phyloP scores from a whole-genome alignment of 2,329 filamentous ascomycete species.

The Ambrosiella xylebori region DNA sequence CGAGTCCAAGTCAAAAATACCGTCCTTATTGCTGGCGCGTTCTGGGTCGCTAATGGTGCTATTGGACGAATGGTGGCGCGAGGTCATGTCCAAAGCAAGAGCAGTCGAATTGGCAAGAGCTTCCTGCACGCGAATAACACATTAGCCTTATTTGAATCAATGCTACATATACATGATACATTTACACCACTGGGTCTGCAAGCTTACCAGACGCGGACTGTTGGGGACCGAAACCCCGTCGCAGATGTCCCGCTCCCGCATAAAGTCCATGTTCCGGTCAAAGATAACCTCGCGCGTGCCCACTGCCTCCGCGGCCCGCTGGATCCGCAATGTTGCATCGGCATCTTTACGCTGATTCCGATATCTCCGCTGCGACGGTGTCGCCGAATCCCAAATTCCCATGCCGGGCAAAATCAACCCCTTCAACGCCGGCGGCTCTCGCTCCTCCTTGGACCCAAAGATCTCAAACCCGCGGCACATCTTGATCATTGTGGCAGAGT shows the following conservation, averaged over 20 bases:
- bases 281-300: slow-evolving; percentile 49
- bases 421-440: slow-evolving; percentile 33
- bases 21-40: no score
- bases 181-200: not conserved
- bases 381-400: slow-evolving; percentile 67
- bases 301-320: slow-evolving; percentile 44
- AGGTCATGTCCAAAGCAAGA: no score
- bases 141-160: no score
- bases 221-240: slow-evolving; percentile 31
- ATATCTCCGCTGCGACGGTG: slow-evolving; percentile 52
- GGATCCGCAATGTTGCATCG: slow-evolving; percentile 52
- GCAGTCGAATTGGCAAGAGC: no score
- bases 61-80: no score
- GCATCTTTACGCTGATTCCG: slow-evolving; percentile 63
- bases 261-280: slow-evolving; percentile 32
- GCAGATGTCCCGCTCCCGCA: slow-evolving; percentile 37
- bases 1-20: no score
- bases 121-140: no score
- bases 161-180: not conserved
- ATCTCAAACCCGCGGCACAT: slow-evolving; percentile 5
- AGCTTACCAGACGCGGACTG: slow-evolving; percentile 4
- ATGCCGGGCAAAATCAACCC: slow-evolving; percentile 62
- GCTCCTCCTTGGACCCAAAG: slow-evolving; percentile 4
- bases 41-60: no score
- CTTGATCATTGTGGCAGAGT: slow-evolving; percentile 11